Conservation (phyloP, 148 eudicot species). For the Pouteria glomerata region DNA sequence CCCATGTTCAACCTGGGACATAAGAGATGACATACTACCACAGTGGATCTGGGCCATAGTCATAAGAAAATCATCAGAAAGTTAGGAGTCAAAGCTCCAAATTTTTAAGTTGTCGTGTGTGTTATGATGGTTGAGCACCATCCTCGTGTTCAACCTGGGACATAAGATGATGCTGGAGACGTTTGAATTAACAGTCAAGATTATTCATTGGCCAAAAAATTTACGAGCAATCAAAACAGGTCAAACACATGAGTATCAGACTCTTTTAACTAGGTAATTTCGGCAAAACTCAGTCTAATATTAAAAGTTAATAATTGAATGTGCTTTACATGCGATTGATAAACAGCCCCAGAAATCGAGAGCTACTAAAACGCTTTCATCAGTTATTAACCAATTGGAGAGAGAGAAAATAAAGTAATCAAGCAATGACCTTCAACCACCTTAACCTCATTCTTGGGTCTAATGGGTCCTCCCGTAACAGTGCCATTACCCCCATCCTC, state of each 20-base stretch:
- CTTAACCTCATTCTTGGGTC: constrained; percentile 66
- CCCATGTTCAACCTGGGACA: too few species aligned
- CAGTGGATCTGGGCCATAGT: background rate
- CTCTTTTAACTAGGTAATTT: background rate
- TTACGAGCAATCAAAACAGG: background rate
- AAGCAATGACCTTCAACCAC: constrained; percentile 22
- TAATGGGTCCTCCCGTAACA: constrained; percentile 46
- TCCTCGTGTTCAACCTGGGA: too few species aligned
- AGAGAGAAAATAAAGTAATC: background rate
- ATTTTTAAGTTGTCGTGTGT: background rate
- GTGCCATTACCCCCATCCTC: constrained; percentile 16
- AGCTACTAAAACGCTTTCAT: background rate
- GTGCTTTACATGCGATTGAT: background rate
- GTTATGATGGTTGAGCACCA: background rate
- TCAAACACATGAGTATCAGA: background rate
- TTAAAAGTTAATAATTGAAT: background rate
- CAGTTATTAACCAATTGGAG: background rate
- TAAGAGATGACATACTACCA: too few species aligned
- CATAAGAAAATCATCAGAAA: background rate
- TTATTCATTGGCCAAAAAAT: background rate
- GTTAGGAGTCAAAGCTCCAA: background rate
- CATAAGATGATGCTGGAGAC: background rate
- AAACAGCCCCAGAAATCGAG: background rate
- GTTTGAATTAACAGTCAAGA: background rate
- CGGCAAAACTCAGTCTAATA: background rate